Percentiles rank a stretch among this genome's conserved stretches.
Evolutionary conservation across 805 yeast species (phyloP).

Genomic region (Lipomyces spencermartinsiae): DNA sequence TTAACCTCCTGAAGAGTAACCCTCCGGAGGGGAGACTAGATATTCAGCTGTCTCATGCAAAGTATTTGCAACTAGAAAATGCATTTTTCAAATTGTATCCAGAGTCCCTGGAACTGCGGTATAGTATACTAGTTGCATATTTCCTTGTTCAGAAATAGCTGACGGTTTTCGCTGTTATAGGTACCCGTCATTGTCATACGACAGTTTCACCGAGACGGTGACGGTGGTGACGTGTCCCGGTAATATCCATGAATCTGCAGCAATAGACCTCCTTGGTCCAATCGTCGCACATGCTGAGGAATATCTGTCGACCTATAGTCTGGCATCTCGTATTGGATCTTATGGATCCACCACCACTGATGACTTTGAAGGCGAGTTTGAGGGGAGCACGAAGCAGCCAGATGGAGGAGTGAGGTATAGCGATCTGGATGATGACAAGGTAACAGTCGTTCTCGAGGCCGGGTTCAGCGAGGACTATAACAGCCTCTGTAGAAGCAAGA

Average conservation of each 20-base stretch:
- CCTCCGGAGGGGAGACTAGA: slow-evolving; percentile 1
- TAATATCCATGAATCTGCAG: slow-evolving; percentile 4
- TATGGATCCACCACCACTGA: not conserved
- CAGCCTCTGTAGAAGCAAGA: not conserved
- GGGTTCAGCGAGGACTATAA: not conserved
- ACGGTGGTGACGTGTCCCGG: not conserved
- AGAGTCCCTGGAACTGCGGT: not conserved
- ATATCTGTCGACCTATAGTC: not conserved
- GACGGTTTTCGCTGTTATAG: not conserved
- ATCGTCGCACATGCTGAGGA: not conserved
- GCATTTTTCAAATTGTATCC: not conserved
- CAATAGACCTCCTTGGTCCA: not conserved
- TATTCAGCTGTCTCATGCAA: not conserved
- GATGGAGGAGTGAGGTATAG: not conserved
- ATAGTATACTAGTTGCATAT: not conserved
- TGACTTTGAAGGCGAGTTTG: not conserved
- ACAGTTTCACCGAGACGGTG: not conserved
- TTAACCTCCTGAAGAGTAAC: not conserved
- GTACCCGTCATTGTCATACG: not conserved
- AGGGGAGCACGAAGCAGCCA: not conserved
- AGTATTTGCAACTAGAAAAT: not conserved
- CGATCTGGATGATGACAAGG: not conserved
- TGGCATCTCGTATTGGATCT: not conserved
- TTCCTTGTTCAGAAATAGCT: not conserved
- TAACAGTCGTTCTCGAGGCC: not conserved